These are phyloP conservation scores for Trypanosoma theileri DNA, from an alignment of 208 protist species.

Conservation along the genomic window DNA sequence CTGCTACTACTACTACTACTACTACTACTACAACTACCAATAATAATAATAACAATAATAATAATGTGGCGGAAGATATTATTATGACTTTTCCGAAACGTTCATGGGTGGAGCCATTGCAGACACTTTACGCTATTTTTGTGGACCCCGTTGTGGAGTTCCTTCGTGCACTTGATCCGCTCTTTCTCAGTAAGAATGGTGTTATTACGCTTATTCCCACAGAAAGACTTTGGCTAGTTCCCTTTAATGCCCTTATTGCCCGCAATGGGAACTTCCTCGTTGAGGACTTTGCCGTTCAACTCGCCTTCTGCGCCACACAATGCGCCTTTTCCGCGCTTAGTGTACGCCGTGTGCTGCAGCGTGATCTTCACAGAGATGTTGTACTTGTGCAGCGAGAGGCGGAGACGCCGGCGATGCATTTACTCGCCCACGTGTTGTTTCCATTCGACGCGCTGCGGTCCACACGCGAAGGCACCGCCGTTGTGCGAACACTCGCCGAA, in stretches of 20 bases:
- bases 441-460: constrained; percentile 69
- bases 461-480: constrained; percentile 48
- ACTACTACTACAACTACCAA: no score
- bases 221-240: constrained; percentile 74
- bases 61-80: constrained; percentile 30
- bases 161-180: constrained; percentile 57
- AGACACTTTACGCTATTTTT: constrained; percentile 78
- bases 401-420: constrained; percentile 26
- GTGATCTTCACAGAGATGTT: constrained; percentile 57
- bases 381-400: constrained; percentile 63
- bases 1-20: no score
- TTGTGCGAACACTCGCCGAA: constrained; percentile 41
- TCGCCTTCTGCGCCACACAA: constrained; percentile 84
- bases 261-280: constrained; percentile 71
- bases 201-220: constrained; percentile 85
- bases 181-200: constrained; percentile 48
- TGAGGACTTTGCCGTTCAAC: constrained; percentile 80
- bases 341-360: constrained; percentile 56
- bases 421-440: constrained; percentile 37
- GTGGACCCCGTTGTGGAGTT: constrained; percentile 87
- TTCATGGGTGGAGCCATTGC: constrained; percentile 83
- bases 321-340: constrained; percentile 62
- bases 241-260: constrained; percentile 86
- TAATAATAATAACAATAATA: not conserved
- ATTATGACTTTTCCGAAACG: constrained; percentile 67